A percentile compares a stretch with the other conserved stretches of the same genome.
These are phyloP conservation scores for Coemansia asiatica DNA, from an alignment of 192 early-diverging fungal species.

Conservation along the genomic window DNA sequence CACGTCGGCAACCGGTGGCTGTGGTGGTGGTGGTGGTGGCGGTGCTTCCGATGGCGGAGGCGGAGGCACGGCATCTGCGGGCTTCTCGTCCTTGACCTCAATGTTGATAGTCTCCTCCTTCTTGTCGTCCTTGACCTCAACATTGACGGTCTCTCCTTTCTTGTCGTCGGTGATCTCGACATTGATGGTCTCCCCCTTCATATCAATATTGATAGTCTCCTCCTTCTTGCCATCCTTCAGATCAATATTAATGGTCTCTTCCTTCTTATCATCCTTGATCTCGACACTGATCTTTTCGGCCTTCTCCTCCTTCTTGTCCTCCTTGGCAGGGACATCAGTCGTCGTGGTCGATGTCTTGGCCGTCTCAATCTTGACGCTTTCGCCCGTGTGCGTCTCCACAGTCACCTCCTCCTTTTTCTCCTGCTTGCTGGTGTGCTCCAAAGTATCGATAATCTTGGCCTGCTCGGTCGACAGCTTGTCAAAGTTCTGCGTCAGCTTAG, in stretches of 20 bases:
- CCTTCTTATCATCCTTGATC: constrained; percentile 3
- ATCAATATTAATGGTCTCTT: constrained; percentile 7
- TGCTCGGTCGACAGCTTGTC: constrained; percentile 48
- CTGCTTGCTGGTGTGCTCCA: constrained; percentile 13
- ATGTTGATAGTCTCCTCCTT: constrained; percentile 7
- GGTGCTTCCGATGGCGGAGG: not conserved
- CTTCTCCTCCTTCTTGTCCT: constrained; percentile 3
- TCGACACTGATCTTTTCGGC: constrained; percentile 17
- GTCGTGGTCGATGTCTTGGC: constrained; percentile 11
- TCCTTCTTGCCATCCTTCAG: constrained; percentile 10
- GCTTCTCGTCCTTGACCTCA: constrained; percentile 14
- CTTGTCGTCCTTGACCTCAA: constrained; percentile 13
- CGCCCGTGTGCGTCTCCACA: not conserved
- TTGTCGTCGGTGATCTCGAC: constrained; percentile 5
- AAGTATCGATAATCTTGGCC: constrained; percentile 33
- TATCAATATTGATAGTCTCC: constrained; percentile 1
- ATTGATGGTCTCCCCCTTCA: constrained; percentile 13
- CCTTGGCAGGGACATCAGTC: constrained; percentile 8
- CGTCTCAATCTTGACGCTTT: constrained; percentile 1
- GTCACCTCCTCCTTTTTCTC: constrained; percentile 4
- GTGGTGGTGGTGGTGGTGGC: not conserved
- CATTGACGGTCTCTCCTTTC: constrained; percentile 3
- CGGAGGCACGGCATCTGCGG: constrained; percentile 4
- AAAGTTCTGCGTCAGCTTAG: constrained; percentile 45
- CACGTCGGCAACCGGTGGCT: not conserved